Conservation (phyloP, 1,284 basidiomycete genomes). For the Irpex sp. region DNA sequence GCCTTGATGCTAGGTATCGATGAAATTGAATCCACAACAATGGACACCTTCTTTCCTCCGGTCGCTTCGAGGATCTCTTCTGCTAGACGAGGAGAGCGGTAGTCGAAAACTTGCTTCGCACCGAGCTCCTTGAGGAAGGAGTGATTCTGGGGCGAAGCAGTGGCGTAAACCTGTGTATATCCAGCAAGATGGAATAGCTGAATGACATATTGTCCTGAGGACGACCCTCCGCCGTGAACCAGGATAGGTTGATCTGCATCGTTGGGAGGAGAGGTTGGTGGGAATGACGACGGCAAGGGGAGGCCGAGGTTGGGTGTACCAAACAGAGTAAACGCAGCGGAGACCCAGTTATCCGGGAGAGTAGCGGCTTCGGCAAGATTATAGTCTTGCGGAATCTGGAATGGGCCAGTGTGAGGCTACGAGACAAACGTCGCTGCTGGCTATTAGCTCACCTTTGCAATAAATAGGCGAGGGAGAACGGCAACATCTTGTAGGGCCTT, state of each 20-base stretch:
- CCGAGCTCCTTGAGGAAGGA: conserved; percentile 43
- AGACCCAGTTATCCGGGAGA: conserved; percentile 49
- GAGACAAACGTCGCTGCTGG: background rate
- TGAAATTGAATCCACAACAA: conserved; percentile 42
- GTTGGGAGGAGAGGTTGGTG: conserved; percentile 29
- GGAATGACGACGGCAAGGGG: conserved; percentile 37
- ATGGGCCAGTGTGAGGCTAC: background rate
- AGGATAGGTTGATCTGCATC: conserved; percentile 38
- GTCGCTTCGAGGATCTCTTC: conserved; percentile 38
- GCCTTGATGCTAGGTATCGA: conserved; percentile 34
- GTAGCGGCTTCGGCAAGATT: conserved; percentile 40
- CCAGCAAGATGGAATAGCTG: conserved; percentile 51
- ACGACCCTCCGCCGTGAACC: conserved; percentile 56
- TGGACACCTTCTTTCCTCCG: conserved; percentile 30
- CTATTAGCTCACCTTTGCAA: conserved; percentile 36
- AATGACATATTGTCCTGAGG: conserved; percentile 49
- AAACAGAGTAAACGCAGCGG: conserved; percentile 46
- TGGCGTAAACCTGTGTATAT: conserved; percentile 48
- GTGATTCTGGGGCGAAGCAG: conserved; percentile 47
- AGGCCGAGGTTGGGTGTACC: conserved; percentile 33
- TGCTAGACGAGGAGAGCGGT: conserved; percentile 38
- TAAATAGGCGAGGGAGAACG: conserved; percentile 27
- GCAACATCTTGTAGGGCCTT: conserved; percentile 44
- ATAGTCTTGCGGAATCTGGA: conserved; percentile 39
- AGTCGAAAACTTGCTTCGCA: conserved; percentile 48